A percentile compares a stretch with the other conserved stretches of the same genome.
Conservation (phyloP, 2,329 filamentous ascomycete species). For the Phialocephala sp. region DNA sequence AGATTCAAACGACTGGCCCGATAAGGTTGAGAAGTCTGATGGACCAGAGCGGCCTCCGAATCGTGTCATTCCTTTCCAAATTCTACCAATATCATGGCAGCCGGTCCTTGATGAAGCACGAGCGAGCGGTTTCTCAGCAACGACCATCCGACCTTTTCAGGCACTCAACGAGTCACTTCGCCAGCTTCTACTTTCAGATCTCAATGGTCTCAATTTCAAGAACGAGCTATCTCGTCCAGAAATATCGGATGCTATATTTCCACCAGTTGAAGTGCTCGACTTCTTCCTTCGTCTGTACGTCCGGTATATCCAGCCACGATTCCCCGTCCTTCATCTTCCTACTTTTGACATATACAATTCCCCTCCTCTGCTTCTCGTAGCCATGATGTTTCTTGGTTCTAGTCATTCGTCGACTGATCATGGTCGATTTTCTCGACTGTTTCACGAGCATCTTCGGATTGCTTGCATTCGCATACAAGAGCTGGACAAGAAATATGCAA, state of each 20-base stretch:
- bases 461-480: constrained; percentile 34
- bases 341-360: constrained; percentile 38
- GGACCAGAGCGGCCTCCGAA: constrained; percentile 23
- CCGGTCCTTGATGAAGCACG: constrained; percentile 36
- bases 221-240: constrained; percentile 33
- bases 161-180: constrained; percentile 31
- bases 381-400: constrained; percentile 42
- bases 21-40: constrained; percentile 29
- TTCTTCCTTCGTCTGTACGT: constrained; percentile 40
- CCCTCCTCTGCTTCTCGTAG: constrained; percentile 35
- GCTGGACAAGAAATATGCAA: constrained; percentile 37
- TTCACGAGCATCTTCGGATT: constrained; percentile 38
- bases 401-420: constrained; percentile 38
- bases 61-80: constrained; percentile 31
- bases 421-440: constrained; percentile 37
- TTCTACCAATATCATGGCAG: constrained; percentile 38
- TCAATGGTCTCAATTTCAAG: constrained; percentile 30
- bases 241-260: constrained; percentile 37
- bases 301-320: constrained; percentile 38
- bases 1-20: constrained; percentile 39
- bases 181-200: constrained; percentile 27
- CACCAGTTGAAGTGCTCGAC: constrained; percentile 37
- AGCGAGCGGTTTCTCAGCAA: constrained; percentile 23
- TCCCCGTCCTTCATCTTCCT: constrained; percentile 38
- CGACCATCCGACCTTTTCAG: constrained; percentile 33